Evolutionary conservation across 163 green algal genomes (phyloP).

Genomic region (Scenedesmus sp.): DNA sequence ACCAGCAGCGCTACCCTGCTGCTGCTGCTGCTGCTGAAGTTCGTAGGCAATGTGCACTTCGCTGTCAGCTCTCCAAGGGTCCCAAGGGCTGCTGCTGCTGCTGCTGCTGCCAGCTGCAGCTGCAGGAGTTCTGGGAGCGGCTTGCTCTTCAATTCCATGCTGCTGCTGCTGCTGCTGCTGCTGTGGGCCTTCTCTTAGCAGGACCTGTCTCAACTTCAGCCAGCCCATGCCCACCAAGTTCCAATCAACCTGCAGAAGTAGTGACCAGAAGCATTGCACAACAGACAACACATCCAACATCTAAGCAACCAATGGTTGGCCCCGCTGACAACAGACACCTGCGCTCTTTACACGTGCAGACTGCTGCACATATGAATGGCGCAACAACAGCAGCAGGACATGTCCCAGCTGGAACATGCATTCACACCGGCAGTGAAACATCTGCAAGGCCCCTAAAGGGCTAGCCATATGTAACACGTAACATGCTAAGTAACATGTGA

Average conservation of each 20-base stretch:
- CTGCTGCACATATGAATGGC: no score
- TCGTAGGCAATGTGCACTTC: slow-evolving; percentile 26
- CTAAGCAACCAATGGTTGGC: neutral
- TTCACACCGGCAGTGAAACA: no score
- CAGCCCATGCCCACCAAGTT: slow-evolving; percentile 96
- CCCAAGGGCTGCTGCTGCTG: slow-evolving; percentile 13
- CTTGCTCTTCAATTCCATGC: neutral
- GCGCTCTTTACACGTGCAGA: no score
- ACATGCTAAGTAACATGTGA: neutral
- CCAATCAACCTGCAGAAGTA: slow-evolving; percentile 85
- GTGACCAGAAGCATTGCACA: neutral
- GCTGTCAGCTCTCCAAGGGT: slow-evolving; percentile 33
- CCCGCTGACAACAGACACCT: no score
- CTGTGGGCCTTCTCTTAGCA: slow-evolving; percentile 73
- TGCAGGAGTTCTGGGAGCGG: neutral
- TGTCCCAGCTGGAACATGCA: no score
- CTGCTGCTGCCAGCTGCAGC: slow-evolving; percentile 29
- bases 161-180: slow-evolving; percentile 37
- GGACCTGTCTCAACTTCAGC: slow-evolving; percentile 72
- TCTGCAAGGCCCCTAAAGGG: no score
- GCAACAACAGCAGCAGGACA: no score
- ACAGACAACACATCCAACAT: neutral
- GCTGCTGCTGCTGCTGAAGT: slow-evolving; percentile 25
- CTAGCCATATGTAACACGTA: neutral
- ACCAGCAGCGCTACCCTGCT: slow-evolving; percentile 28